Evolutionary conservation across 352 stramenopile species (phyloP), one percentile per base, ranked within the genome.

Genomic region (Stramenopiles sp.): DNA sequence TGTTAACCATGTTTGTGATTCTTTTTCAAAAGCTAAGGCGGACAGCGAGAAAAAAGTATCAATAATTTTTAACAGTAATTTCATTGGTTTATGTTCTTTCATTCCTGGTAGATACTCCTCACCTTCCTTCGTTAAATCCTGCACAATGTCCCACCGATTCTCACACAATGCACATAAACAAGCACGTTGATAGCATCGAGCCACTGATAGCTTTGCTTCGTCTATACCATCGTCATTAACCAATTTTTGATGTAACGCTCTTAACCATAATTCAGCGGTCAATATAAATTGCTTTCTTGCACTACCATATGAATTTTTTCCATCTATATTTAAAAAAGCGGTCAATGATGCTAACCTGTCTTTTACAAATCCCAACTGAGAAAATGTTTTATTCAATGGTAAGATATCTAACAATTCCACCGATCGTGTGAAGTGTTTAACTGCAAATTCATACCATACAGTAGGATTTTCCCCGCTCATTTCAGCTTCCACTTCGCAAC

Each of bases 381-480:
- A 31, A 76, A 33, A 76, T 76, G 65, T 13, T 33, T 76, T 76
- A 13, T 76, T 13, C 65, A 76, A 76, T 76, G 65, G 65, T 33
- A 76, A 76, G 7, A 76, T 31, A 76, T 33, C 30, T 33, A 76
- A 20, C 65, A 31, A 76, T 20, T 76, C 31, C 4, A 33, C 4
- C 4, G 65, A 4, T 7, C 7, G 4, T 31, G 4, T 20, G 13
- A 33, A 76, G 13, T 76, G 65, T 33, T 76, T 76, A 1, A 4
- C 13, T 13, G 65, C 65, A 33, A 13, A 76, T 13, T 31, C 65
- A 31, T 33, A 13, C 65, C 65, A 76, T 13, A 33, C 13, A 13
- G 30, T 20, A 13, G 4, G 4, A 33, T 33, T 13, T 4, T 76
- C 30, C 4, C 7, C 30, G 30, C 31, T 33, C 65, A 33, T 33